Conservation (phyloP, 495 filamentous ascomycete genomes). For the Bacidia gigantensis region DNA sequence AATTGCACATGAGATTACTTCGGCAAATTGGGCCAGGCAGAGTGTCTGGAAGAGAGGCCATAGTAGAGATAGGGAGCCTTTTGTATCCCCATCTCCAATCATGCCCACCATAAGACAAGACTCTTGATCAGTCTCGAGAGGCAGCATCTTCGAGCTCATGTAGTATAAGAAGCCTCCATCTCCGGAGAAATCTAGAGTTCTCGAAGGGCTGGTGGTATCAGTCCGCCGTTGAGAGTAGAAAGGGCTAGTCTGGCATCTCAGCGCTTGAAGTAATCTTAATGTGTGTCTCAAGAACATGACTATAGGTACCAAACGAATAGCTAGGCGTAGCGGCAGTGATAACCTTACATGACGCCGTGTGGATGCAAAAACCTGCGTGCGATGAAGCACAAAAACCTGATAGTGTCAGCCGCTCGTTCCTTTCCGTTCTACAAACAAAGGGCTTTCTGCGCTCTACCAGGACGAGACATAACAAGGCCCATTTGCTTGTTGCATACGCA, state of each 20-base stretch:
- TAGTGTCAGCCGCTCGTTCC: slow-evolving; percentile 7
- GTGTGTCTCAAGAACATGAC: slow-evolving; percentile 58
- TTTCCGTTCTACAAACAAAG: not conserved
- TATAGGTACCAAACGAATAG: slow-evolving; percentile 64
- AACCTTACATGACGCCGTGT: slow-evolving; percentile 62
- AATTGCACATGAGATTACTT: slow-evolving; percentile 75
- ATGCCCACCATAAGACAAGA: slow-evolving; percentile 65
- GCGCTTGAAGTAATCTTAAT: slow-evolving; percentile 57
- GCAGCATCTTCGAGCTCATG: slow-evolving; percentile 50
- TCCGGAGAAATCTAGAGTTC: slow-evolving; percentile 59
- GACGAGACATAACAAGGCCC: slow-evolving; percentile 76
- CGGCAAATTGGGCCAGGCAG: slow-evolving; percentile 75
- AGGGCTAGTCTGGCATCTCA: slow-evolving; percentile 84
- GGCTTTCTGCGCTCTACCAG: slow-evolving; percentile 30
- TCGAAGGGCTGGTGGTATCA: slow-evolving; percentile 49
- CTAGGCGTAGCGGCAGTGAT: slow-evolving; percentile 54
- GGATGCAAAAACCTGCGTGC: slow-evolving; percentile 85
- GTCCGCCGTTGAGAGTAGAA: slow-evolving; percentile 60
- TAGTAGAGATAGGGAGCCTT: slow-evolving; percentile 67
- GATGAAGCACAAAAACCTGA: slow-evolving; percentile 69
- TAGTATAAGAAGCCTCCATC: slow-evolving; percentile 55
- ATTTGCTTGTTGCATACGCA: slow-evolving; percentile 81
- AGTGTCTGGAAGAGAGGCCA: slow-evolving; percentile 81
- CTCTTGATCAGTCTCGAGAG: slow-evolving; percentile 51
- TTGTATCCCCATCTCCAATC: slow-evolving; percentile 33